phyloP scores from a whole-genome alignment of 1,139 yeast genomes.

The Yamadazyma taylorii region DNA sequence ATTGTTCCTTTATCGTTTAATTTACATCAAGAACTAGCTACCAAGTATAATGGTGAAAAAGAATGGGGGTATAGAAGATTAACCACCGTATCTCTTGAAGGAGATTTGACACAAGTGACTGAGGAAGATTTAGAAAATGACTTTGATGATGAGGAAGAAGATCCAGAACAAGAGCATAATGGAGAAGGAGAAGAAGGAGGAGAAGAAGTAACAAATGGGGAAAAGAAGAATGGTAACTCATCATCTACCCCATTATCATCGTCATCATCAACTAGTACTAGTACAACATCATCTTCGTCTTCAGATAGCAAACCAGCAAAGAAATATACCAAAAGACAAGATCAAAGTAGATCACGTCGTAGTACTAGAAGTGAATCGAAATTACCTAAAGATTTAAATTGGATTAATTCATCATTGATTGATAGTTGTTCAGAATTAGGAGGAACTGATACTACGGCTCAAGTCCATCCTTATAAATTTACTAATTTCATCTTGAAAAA shows the following conservation, averaged over 20 bases:
- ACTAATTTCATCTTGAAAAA: slow-evolving; percentile 77
- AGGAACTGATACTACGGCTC: slow-evolving; percentile 87
- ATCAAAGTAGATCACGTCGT: slow-evolving; percentile 7
- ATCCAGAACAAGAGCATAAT: too few relatives aligned
- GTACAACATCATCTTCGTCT: too few relatives aligned
- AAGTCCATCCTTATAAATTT: slow-evolving; percentile 93
- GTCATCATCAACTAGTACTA: too few relatives aligned
- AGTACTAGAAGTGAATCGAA: too few relatives aligned
- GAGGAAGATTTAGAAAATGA: slow-evolving; percentile 21
- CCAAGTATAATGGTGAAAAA: slow-evolving; percentile 71
- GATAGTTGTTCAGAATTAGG: slow-evolving; percentile 81
- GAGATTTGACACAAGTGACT: slow-evolving; percentile 54
- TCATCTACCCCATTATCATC: too few relatives aligned
- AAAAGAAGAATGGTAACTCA: slow-evolving; percentile 19
- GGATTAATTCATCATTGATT: slow-evolving; percentile 73
- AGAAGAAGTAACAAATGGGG: too few relatives aligned
- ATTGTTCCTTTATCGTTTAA: slow-evolving; percentile 86
- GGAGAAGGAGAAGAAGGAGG: too few relatives aligned
- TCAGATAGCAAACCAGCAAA: slow-evolving; percentile 32
- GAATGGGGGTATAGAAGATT: slow-evolving; percentile 94
- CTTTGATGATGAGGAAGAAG: slow-evolving; percentile 7
- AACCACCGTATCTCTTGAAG: slow-evolving; percentile 85
- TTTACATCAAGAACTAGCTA: slow-evolving; percentile 80
- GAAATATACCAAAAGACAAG: slow-evolving; percentile 26
- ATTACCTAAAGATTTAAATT: slow-evolving; percentile 74